Conservation (phyloP, 495 filamentous ascomycete species). For the Aspergillus coremiiformis region DNA sequence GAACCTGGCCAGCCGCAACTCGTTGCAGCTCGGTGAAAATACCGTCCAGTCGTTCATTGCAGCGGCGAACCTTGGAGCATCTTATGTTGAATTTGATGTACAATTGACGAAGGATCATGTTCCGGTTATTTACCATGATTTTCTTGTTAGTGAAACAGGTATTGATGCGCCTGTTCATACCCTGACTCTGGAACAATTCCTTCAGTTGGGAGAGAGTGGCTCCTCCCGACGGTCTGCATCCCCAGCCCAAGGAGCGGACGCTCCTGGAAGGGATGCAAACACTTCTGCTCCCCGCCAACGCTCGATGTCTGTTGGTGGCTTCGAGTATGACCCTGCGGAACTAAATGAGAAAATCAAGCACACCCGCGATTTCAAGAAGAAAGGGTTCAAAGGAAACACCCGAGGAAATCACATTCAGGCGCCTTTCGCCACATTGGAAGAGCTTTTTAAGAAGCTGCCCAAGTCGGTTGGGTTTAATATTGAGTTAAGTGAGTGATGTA, state of each 20-base stretch:
- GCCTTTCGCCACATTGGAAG: constrained; percentile 89
- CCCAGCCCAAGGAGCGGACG: constrained; percentile 25
- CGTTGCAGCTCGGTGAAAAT: constrained; percentile 92
- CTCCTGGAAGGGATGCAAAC: constrained; percentile 3
- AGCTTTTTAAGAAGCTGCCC: constrained; percentile 81
- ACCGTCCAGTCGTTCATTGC: constrained; percentile 92
- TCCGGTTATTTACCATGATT: constrained; percentile 98
- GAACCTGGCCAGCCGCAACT: constrained; percentile 73
- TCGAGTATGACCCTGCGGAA: constrained; percentile 47
- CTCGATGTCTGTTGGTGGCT: constrained; percentile 52
- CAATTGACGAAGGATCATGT: constrained; percentile 98
- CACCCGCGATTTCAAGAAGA: constrained; percentile 85
- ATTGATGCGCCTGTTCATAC: constrained; percentile 96
- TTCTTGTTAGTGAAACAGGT: constrained; percentile 95
- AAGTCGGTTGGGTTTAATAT: constrained; percentile 89
- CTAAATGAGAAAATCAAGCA: constrained; percentile 93
- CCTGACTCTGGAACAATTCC: constrained; percentile 85
- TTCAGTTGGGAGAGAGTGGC: constrained; percentile 66
- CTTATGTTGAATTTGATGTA: constrained; percentile 91
- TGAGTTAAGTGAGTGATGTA: constrained; percentile 65
- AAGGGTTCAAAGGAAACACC: constrained; percentile 92
- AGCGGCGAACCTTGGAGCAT: constrained; percentile 85
- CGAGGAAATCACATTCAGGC: constrained; percentile 90
- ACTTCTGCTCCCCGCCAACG: constrained; percentile 31
- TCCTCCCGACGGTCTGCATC: constrained; percentile 39